Evolutionary conservation across 306 rosid genomes (phyloP).

Genomic region (Erythrophleum fordii): DNA sequence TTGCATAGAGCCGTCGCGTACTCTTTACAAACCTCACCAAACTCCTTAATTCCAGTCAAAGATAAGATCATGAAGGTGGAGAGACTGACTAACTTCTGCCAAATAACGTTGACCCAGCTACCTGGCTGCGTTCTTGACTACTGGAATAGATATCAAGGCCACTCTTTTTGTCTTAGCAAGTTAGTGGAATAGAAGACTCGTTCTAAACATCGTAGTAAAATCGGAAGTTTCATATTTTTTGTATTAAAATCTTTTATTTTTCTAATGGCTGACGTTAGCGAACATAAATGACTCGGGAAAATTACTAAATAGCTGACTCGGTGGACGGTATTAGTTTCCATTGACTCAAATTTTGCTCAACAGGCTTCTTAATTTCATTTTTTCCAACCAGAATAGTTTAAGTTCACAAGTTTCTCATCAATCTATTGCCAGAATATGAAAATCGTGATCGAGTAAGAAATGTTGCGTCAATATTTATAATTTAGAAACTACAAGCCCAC

Average conservation of each 20-base stretch:
- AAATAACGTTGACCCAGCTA: conserved; percentile 31
- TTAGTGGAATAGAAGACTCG: background rate
- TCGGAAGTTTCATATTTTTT: too few species aligned
- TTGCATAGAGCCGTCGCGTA: background rate
- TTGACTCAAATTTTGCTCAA: too few species aligned
- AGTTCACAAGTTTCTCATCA: background rate
- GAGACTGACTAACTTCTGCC: conserved; percentile 13
- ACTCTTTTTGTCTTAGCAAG: background rate
- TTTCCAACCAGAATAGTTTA: background rate
- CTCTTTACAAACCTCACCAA: background rate
- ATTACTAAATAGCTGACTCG: too few species aligned
- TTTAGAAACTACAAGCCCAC: background rate
- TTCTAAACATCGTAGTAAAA: too few species aligned
- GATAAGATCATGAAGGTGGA: background rate
- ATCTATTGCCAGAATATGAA: background rate
- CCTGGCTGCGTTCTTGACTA: background rate
- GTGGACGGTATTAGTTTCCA: too few species aligned
- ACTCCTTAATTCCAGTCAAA: conserved; percentile 33
- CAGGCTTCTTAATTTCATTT: too few species aligned
- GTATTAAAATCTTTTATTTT: too few species aligned
- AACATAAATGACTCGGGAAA: too few species aligned
- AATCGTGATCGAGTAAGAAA: background rate
- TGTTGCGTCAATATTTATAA: too few species aligned
- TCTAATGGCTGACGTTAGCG: background rate
- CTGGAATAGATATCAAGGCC: background rate